phyloP scores from a whole-genome alignment of 2,329 filamentous ascomycete genomes.

The Clonostachys sp. region DNA sequence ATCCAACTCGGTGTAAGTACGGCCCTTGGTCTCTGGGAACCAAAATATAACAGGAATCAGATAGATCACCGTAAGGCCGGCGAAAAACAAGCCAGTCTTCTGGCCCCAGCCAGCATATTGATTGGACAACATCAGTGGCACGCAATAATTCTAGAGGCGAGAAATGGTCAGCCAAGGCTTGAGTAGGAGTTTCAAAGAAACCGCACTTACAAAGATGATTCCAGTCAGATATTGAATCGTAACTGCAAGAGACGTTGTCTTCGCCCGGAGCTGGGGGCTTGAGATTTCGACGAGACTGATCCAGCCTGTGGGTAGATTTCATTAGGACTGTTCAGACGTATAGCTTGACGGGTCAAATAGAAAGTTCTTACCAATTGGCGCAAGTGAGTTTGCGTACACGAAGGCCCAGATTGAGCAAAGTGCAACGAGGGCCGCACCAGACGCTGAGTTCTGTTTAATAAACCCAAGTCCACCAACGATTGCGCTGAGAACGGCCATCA shows the following conservation, averaged over 20 bases:
- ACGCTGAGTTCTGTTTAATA: not conserved
- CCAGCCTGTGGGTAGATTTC: too few species aligned
- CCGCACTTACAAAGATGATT: not conserved
- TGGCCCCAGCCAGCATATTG: too few species aligned
- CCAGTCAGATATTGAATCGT: too few species aligned
- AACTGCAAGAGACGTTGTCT: too few species aligned
- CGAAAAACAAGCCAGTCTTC: conserved; percentile 5
- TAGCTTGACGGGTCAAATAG: too few species aligned
- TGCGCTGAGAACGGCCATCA: too few species aligned
- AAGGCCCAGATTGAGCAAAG: not conserved
- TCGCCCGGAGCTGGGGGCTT: too few species aligned
- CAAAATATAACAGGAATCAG: conserved; percentile 3
- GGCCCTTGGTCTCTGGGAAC: conserved; percentile 11
- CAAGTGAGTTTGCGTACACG: too few species aligned
- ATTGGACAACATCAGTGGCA: conserved; percentile 12
- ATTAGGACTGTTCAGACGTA: too few species aligned
- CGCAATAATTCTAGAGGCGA: conserved; percentile 6
- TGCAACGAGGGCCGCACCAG: conserved; percentile 5
- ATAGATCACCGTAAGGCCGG: conserved; percentile 7
- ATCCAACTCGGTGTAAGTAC: conserved; percentile 11
- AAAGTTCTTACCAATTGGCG: not conserved
- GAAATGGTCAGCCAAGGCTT: too few species aligned
- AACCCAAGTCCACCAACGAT: not conserved
- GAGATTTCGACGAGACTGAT: not conserved
- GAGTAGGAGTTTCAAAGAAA: too few species aligned